phyloP scores from a whole-genome alignment of 345 rosid species.

The Salix udensis region DNA sequence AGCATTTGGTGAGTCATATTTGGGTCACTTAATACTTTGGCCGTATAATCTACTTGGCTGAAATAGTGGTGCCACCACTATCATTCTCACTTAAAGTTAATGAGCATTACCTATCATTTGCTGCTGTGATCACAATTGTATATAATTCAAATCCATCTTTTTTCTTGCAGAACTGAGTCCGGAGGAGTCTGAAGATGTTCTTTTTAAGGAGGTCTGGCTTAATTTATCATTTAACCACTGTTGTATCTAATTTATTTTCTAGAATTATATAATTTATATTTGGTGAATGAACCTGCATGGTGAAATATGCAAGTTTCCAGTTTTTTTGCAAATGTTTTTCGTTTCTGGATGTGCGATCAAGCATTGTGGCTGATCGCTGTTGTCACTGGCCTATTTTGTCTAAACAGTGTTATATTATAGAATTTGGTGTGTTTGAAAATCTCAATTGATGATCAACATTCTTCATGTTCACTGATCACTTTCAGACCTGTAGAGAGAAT shows the following conservation, averaged over 20 bases:
- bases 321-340: not conserved
- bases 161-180: conserved; percentile 67
- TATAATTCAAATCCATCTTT: conserved; percentile 7
- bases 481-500: not conserved
- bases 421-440: not conserved
- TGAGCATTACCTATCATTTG: not conserved
- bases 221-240: conserved; percentile 4
- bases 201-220: conserved; percentile 82
- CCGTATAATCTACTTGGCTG: not conserved
- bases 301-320: not conserved
- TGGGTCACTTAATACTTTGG: not conserved
- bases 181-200: conserved; percentile 97
- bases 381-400: not conserved
- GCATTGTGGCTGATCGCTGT: not conserved
- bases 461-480: not conserved
- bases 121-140: not conserved
- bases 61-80: too few species aligned
- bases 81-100: not conserved
- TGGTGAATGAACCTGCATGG: not conserved
- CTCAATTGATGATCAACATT: not conserved
- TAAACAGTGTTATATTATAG: not conserved
- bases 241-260: not conserved
- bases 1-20: conserved; percentile 69
- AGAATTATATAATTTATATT: not conserved
- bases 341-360: not conserved